Percentiles rank a stretch among this genome's conserved stretches.
These are phyloP conservation scores for Ceratobasidium sp. DNA, from an alignment of 1,284 basidiomycete genomes.

Conservation along the genomic window DNA sequence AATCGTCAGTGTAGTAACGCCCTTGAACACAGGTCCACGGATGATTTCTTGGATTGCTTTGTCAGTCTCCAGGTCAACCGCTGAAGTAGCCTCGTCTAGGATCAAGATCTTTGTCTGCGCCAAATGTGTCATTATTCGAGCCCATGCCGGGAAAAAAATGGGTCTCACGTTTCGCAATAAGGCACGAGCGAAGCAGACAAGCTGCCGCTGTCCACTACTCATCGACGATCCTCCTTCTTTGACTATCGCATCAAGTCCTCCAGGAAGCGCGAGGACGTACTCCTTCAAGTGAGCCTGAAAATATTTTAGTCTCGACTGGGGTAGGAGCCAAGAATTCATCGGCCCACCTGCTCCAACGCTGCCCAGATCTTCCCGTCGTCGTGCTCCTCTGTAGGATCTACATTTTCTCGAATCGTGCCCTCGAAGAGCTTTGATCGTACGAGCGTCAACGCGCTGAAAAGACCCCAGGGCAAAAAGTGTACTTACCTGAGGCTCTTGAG, in stretches of 20 bases:
- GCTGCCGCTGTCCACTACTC: slow-evolving; percentile 83
- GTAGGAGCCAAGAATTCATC: too few species aligned
- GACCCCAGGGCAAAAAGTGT: not conserved
- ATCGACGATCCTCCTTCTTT: slow-evolving; percentile 84
- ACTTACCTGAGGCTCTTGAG: slow-evolving; percentile 60
- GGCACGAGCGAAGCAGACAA: slow-evolving; percentile 83
- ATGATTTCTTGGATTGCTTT: slow-evolving; percentile 84
- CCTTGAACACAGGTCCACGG: slow-evolving; percentile 67
- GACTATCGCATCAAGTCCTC: slow-evolving; percentile 76
- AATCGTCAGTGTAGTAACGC: slow-evolving; percentile 84
- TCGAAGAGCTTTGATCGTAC: slow-evolving; percentile 74
- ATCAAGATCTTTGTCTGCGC: slow-evolving; percentile 88
- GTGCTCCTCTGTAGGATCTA: slow-evolving; percentile 76
- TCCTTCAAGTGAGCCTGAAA: slow-evolving; percentile 70
- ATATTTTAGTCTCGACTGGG: too few species aligned
- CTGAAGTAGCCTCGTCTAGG: slow-evolving; percentile 88
- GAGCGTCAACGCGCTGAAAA: not conserved
- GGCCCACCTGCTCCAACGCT: slow-evolving; percentile 79
- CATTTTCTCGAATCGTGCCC: slow-evolving; percentile 83
- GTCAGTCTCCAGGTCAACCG: slow-evolving; percentile 91
- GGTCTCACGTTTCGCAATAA: slow-evolving; percentile 69
- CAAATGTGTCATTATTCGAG: too few species aligned
- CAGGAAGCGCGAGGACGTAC: slow-evolving; percentile 74
- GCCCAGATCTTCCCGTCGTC: slow-evolving; percentile 83
- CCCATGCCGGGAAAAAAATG: slow-evolving; percentile 12